Evolutionary conservation across 495 filamentous ascomycete genomes (phyloP), one percentile per base, ranked within the genome.

Genomic region (Baudoinia panamericana): DNA sequence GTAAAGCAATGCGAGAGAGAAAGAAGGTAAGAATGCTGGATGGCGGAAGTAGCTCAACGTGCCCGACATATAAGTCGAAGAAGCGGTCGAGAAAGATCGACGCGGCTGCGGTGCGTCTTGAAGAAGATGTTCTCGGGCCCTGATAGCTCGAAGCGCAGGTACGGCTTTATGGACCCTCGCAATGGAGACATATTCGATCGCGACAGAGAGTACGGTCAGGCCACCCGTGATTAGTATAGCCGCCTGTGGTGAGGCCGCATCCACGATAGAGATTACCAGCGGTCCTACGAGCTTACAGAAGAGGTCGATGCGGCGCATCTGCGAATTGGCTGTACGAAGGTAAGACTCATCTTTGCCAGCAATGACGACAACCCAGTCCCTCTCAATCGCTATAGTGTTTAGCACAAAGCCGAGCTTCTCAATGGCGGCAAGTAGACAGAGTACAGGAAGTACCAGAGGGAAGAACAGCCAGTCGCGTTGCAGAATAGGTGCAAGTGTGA

Each of bases 301-400:
- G 10, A 84, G 63, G 50, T 84, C 80, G 37, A 84, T 82, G 1
- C 78, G 67, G 22, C 80, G 64, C 73, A 84, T 82, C 1, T 64
- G 65, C 0, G 77, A 65, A 51, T 81, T 82, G 18, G 43, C 11
- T 61, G 56, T 11, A 19, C 36, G 27, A 12, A 38, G 30, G 6
- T 25, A 7, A n/a, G 52, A 38, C 28, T 59, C 46, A 35, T 60
- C 47, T 25, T 55, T 59, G 18, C 63, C 57, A 8, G 66, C 57
- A 6, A 71, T 59, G 4, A 67, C 59, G 33, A 70, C 59, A 6
- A 62, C 62, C 76, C 78, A 83, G 46, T 83, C 78, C 46, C 70
- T 58, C 56, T 81, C 77, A 7, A 82, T 70, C 1, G 76, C 63
- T 0, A 83, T 63, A 8, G 71, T 63, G 52, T 80, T 82, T 36